Evolutionary conservation across 352 stramenopile species (phyloP).

Genomic region (Phytophthora rubi): DNA sequence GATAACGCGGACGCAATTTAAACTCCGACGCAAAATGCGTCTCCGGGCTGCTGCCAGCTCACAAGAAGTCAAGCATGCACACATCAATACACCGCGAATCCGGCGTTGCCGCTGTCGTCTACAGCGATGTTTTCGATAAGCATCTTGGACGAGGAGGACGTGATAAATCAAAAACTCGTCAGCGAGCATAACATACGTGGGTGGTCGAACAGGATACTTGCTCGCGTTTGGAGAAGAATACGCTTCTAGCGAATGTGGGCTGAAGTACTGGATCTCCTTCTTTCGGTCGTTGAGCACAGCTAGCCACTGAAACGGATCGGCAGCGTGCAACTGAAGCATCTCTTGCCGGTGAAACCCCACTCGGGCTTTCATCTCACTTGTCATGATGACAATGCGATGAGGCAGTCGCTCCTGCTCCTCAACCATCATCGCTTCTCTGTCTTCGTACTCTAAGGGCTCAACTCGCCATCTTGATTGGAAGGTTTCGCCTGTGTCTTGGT

Average conservation of each 20-base stretch:
- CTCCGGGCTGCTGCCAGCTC: conserved; percentile 35
- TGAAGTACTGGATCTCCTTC: conserved; percentile 69
- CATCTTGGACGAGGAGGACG: conserved; percentile 73
- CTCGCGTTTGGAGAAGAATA: conserved; percentile 17
- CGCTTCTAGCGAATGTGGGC: conserved; percentile 24
- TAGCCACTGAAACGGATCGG: conserved; percentile 57
- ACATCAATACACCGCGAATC: conserved; percentile 44
- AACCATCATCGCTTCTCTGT: conserved; percentile 25
- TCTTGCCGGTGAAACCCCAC: conserved; percentile 17
- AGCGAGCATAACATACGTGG: conserved; percentile 60
- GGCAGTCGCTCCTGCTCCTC: conserved; percentile 30
- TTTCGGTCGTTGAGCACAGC: conserved; percentile 64
- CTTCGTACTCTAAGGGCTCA: conserved; percentile 72
- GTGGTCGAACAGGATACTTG: conserved; percentile 30
- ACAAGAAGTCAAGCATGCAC: conserved; percentile 30
- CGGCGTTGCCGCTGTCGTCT: conserved; percentile 30
- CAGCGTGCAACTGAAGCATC: conserved; percentile 23
- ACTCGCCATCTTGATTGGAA: conserved; percentile 15
- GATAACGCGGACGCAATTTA: conserved; percentile 71
- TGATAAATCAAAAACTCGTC: conserved; percentile 68
- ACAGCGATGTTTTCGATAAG: conserved; percentile 46
- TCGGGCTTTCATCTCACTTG: conserved; percentile 32
- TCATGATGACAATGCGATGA: conserved; percentile 58
- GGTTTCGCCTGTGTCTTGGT: conserved; percentile 67
- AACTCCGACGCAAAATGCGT: conserved; percentile 30